A percentile compares a stretch with the other conserved stretches of the same genome.
These are phyloP conservation scores for Nitzschia sp. DNA, from an alignment of 108 stramenopile species.

Conservation along the genomic window DNA sequence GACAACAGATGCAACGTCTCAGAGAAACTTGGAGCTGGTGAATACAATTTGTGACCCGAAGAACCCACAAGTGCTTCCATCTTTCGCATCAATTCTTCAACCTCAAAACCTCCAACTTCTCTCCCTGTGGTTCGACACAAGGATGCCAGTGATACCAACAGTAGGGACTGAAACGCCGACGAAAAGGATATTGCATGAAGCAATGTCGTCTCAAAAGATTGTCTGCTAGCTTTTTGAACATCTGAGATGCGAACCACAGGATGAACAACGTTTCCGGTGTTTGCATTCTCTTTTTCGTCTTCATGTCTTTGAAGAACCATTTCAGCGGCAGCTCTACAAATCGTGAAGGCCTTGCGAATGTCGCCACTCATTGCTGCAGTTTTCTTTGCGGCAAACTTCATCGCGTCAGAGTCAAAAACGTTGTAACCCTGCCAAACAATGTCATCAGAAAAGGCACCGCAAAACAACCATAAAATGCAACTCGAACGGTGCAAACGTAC, in stretches of 20 bases:
- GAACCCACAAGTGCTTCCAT: conserved; percentile 70
- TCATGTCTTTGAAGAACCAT: conserved; percentile 43
- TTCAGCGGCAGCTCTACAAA: conserved; percentile 88
- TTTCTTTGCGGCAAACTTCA: conserved; percentile 88
- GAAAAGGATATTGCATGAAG: conserved; percentile 50
- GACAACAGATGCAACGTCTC: conserved; percentile 52
- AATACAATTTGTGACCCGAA: conserved; percentile 58
- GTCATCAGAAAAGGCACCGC: not conserved
- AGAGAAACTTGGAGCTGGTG: conserved; percentile 57
- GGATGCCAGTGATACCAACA: conserved; percentile 68
- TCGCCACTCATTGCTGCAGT: conserved; percentile 88
- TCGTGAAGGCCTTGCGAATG: conserved; percentile 88
- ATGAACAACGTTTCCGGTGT: not conserved
- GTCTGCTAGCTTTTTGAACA: conserved; percentile 61
- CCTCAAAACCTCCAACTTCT: conserved; percentile 58
- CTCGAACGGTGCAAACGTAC: conserved; percentile 18
- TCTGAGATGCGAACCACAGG: conserved; percentile 61
- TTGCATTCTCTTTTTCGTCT: conserved; percentile 10
- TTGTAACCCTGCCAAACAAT: conserved; percentile 15
- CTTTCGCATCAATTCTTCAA: conserved; percentile 71
- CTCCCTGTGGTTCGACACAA: conserved; percentile 50
- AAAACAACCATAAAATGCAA: not conserved
- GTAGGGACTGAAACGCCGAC: conserved; percentile 66
- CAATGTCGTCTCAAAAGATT: conserved; percentile 50
- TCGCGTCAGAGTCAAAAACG: conserved; percentile 73